Evolutionary conservation across 768 basidiomycete species (phyloP).

Genomic region (Amanita molliuscula): DNA sequence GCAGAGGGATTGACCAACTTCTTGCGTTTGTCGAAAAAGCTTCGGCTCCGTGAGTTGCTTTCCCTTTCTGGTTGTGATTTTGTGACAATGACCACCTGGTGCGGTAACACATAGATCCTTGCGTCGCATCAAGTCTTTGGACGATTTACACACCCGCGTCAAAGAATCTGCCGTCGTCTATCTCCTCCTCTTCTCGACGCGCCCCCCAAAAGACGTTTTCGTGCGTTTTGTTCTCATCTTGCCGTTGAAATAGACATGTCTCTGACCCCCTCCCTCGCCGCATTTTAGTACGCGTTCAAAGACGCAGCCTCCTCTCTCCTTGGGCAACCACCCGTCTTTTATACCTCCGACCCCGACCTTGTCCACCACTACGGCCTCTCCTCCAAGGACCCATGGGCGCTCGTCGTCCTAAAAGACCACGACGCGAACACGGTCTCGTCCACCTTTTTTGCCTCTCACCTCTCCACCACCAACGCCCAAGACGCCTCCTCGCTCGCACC

Average conservation of each 20-base stretch:
- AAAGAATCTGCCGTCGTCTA: constrained; percentile 45
- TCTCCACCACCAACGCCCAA: constrained; percentile 7
- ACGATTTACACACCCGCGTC: constrained; percentile 28
- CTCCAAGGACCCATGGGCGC: constrained; percentile 36
- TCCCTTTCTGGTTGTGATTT: background rate
- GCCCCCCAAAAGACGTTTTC: constrained; percentile 20
- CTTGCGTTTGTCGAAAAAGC: constrained; percentile 70
- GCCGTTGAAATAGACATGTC: background rate
- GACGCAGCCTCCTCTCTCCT: constrained; percentile 32
- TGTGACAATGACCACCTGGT: constrained; percentile 25
- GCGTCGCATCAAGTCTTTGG: constrained; percentile 9
- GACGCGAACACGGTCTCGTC: constrained; percentile 36
- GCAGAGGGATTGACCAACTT: constrained; percentile 62
- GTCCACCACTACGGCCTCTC: constrained; percentile 24
- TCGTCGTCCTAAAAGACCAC: constrained; percentile 61
- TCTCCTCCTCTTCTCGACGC: constrained; percentile 38
- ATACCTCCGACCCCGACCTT: constrained; percentile 27
- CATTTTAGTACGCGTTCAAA: constrained; percentile 23
- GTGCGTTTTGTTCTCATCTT: constrained; percentile 15
- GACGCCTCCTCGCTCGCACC: background rate
- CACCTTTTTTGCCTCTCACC: constrained; percentile 24
- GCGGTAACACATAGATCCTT: constrained; percentile 16
- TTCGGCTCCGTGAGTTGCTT: constrained; percentile 47
- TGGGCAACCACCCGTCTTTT: constrained; percentile 35
- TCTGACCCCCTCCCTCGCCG: background rate